Base-by-base conservation (phyloP, 345 rosid species). In the Balakata baccata region DNA sequence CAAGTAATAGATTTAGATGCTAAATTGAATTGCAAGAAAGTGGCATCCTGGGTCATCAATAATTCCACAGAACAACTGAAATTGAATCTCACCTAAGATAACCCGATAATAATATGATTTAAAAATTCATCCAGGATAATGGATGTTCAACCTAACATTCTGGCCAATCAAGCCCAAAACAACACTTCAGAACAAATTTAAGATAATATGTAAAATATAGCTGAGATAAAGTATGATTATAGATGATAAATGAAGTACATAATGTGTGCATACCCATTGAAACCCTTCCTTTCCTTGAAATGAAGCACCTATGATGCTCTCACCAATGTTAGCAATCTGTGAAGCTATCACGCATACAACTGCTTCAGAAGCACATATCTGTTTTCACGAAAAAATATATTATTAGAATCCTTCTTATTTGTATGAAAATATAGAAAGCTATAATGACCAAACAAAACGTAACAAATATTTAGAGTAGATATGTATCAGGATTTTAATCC, bases 281-380 rank as follows among this genome's bases (percentile, higher is more conserved):
- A 86, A 91, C 74, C 99, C 99, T 77, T 91, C 87, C 75, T 90
- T 92, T 72, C 89, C 99, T 83, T 95, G 99, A 69, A 91, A 77
- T 13, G 78, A 74, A 73, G 98, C 97, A 75, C 99, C 97, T 62
- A 95, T 95, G 73, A 90, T 76, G 86, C 98, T 95, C 83, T 95
- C 99, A 47, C 97, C 97, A 78, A 92, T 61, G 80, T 95, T 95
- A 71, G 97, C 98, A 73, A 92, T 92, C 82, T 91, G 98, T 73
- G 98, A 91, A 75, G 99, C 96, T 70, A 89, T 76, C 79, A 92
- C 88, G 43, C 99, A 95, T 77, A 91, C 82, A 49, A 87, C 78
- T 74, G 88, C 96, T 84, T 87, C 96, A 65, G 87, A 58, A 65
- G 84, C 86, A 81, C 81, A 78, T 78, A 90, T 87, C 98, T 92